Base-by-base conservation (phyloP, 768 basidiomycete genomes). In the Panellus pusillus region DNA sequence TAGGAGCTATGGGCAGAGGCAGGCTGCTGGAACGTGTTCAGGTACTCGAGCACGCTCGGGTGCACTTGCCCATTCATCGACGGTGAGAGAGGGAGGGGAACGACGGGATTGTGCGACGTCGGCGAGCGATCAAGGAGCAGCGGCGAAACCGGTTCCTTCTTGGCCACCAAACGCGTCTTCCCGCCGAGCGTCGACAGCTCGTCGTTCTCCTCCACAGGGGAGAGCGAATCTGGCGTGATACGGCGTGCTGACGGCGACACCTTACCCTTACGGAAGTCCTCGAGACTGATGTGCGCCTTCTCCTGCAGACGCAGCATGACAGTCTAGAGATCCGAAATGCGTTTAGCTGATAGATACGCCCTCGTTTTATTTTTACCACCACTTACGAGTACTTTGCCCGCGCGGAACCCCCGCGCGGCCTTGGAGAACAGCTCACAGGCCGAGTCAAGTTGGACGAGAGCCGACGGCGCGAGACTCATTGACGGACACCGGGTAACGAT, bases 401-500 rank as follows among this genome's bases (percentile, higher is more conserved):
- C 86, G 51, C 78, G 76, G 67, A 88, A 88, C 17, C 81, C 82
- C 17, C 71, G 75, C 9, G 86, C 86, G 17, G 84, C 80, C 64
- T 84, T 85, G n/a, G 82, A 74, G 61, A 89, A 88, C 28, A 89
- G 75, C 51, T 87, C 83, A 60, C 86, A 88, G 6, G 87, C 87
- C 0, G 87, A 87, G 64, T 89, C 85, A 27, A 89, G 71, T 62
- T 89, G 87, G 8, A 81, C 77, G 9, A 89, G 76, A 4, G 87
- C 87, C 19, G 87, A 89, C 15, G 86, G 84, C 18, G 87, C 87
- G 55, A 89, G 68, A 61, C 86, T 87, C 81, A 89, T 87, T 15
- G 87, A 89, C 11, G 87, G 87, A 68, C 87, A 89, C 46, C 86
- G 77, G 15, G 87, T 89, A 11, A 89, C 87, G 32, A 89, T 86